These are phyloP conservation scores for Areca catechu DNA, from an alignment of 176 grass and related monocot genomes.

Conservation along the genomic window DNA sequence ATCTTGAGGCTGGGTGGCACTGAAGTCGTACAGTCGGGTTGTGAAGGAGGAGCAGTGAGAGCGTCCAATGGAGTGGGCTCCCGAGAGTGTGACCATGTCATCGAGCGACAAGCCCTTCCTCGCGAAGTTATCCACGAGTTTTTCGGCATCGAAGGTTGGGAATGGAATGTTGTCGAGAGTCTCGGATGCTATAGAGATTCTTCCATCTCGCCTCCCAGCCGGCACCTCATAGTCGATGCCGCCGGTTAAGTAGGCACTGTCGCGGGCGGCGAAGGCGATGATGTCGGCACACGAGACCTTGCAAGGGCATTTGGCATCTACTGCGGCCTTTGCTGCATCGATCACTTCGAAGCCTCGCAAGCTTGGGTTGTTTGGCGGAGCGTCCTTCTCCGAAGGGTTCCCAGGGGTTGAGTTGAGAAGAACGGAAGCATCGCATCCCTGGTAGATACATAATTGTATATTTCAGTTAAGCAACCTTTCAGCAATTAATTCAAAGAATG, in stretches of 20 bases:
- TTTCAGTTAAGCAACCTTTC: no score
- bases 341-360: conserved; percentile 42
- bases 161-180: conserved; percentile 19
- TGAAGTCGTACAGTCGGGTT: conserved; percentile 27
- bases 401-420: conserved; percentile 35
- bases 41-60: conserved; percentile 38
- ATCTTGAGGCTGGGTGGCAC: conserved; percentile 13
- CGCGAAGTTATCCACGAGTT: conserved; percentile 17
- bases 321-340: conserved; percentile 38
- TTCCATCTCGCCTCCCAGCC: conserved; percentile 41
- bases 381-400: conserved; percentile 28
- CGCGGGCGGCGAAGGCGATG: conserved; percentile 50
- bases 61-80: conserved; percentile 39
- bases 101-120: conserved; percentile 26
- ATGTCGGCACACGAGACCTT: conserved; percentile 83
- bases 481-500: no score
- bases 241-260: conserved; percentile 16
- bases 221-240: conserved; percentile 24
- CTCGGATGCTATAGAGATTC: conserved; percentile 25
- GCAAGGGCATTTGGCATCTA: conserved; percentile 36
- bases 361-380: conserved; percentile 31
- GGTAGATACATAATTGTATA: no score
- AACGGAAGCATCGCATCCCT: conserved; percentile 45
- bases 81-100: conserved; percentile 35
- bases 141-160: not conserved